Evolutionary conservation across 345 rosid species (phyloP), one percentile per base, ranked within the genome.

Genomic region (Sapria himalayana): DNA sequence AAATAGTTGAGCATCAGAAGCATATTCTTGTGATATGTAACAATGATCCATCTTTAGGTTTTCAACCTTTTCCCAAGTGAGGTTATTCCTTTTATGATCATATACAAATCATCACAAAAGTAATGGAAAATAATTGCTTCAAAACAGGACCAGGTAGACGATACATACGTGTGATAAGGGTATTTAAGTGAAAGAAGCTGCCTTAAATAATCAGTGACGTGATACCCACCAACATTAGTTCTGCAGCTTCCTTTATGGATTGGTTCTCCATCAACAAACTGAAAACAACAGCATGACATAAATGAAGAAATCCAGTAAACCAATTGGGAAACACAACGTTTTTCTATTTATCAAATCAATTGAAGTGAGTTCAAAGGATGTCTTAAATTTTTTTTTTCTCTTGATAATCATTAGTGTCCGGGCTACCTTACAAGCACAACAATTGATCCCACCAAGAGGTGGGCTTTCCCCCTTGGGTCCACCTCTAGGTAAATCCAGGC

Each of bases 31-130:
- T 20, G 94, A 85, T 33, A 89, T 58, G 45, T 78, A 89, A 54
- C 98, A 74, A 50, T 89, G 94, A 49, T 89, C 91, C 91, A 76
- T 60, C 64, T 89, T 89, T 55, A 86, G 65, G 65, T 89, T 93
- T 72, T 89, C 94, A n/a, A 65, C 77, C 66, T 89, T 79, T 57
- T 89, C 98, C 94, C 91, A 76, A 25, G 93, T 66, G 45, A 82
- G 62, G 50, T 79, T 67, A 45, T 78, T 57, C 76, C 94, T 89
- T 45, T 50, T 29, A 48, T 34, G 34, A 43, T 11, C 53, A 43
- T 32, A 33, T 41, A 13, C 24, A 46, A 46, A 36, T 32, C 45
- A 45, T 12, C n/a, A 43, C 34, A 17, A 41, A 15, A 16, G 20
- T 5, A 33, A 35, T 47, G 13, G 37, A 8, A 7, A 22, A 27